A percentile compares a stretch with the other conserved stretches of the same genome.
These are phyloP conservation scores for Schrenkiella parvula DNA, from an alignment of 345 rosid genomes.

Conservation along the genomic window DNA sequence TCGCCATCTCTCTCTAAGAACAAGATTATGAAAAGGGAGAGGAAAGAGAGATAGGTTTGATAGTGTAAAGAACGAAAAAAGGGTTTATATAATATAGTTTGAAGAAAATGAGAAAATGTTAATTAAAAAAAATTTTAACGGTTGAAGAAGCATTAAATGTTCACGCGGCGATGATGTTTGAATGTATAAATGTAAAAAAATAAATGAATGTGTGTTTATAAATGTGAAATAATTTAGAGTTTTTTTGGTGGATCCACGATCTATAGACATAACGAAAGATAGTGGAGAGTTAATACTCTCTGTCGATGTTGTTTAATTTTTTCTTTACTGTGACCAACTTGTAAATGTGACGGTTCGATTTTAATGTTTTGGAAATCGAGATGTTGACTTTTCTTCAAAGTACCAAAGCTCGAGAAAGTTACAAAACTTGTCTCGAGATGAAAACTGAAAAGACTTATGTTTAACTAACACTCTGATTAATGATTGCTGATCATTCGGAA, in stretches of 20 bases:
- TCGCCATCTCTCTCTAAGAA: slow-evolving; percentile 22
- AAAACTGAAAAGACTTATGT: background rate
- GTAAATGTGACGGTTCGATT: slow-evolving; percentile 24
- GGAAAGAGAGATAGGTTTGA: slow-evolving; percentile 8
- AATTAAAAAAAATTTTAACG: background rate
- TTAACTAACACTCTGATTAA: slow-evolving; percentile 6
- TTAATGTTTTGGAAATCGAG: slow-evolving; percentile 23
- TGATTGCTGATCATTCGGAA: too few species aligned
- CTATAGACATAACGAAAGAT: slow-evolving; percentile 1
- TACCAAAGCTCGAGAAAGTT: slow-evolving; percentile 18
- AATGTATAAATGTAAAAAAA: slow-evolving; percentile 22
- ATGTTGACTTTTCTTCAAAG: slow-evolving; percentile 1
- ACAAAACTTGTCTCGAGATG: slow-evolving; percentile 10
- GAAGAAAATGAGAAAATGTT: slow-evolving; percentile 15
- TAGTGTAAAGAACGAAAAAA: background rate
- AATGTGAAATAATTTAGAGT: slow-evolving; percentile 25
- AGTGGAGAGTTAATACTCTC: slow-evolving; percentile 30
- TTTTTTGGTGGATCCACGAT: slow-evolving; percentile 12
- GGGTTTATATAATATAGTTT: slow-evolving; percentile 25
- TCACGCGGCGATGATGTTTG: slow-evolving; percentile 27
- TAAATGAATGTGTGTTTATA: slow-evolving; percentile 21
- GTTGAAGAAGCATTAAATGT: slow-evolving; percentile 35
- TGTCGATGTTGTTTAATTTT: slow-evolving; percentile 19
- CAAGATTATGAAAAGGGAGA: background rate
- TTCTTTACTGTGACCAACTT: slow-evolving; percentile 2